These are phyloP conservation scores for Allium fistulosum DNA, from an alignment of 106 monocot genomes.

Conservation along the genomic window DNA sequence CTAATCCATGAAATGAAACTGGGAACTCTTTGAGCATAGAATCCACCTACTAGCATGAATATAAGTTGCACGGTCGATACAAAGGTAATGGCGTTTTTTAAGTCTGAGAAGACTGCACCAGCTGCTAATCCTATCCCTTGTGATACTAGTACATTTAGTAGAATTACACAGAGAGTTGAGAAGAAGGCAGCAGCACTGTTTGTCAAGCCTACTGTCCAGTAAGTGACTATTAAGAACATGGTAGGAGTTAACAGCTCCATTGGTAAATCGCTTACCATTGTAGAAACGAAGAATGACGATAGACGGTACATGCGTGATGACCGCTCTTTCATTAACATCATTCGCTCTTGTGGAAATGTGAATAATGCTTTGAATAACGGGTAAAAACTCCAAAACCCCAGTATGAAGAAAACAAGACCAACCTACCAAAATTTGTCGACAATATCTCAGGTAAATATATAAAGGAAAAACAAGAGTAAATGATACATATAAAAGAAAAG, in stretches of 20 bases:
- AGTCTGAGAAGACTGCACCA: slow-evolving; percentile 22
- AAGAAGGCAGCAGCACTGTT: slow-evolving; percentile 9
- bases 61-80: slow-evolving; percentile 31
- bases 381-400: slow-evolving; percentile 41
- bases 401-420: slow-evolving; percentile 46
- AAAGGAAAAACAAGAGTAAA: background rate
- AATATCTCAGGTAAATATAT: background rate
- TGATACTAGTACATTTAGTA: slow-evolving; percentile 17
- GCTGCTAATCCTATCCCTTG: slow-evolving; percentile 28
- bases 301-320: slow-evolving; percentile 45
- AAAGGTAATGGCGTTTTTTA: slow-evolving; percentile 27
- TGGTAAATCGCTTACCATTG: slow-evolving; percentile 36
- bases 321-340: slow-evolving; percentile 38
- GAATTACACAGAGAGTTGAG: slow-evolving; percentile 8
- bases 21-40: slow-evolving; percentile 44
- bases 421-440: slow-evolving; percentile 7
- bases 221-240: slow-evolving; percentile 14
- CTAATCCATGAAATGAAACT: slow-evolving; percentile 48
- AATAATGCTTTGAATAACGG: slow-evolving; percentile 52
- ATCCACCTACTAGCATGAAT: slow-evolving; percentile 61
- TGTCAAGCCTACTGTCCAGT: slow-evolving; percentile 27
- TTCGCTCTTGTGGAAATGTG: slow-evolving; percentile 53
- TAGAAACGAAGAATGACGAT: slow-evolving; percentile 49
- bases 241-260: slow-evolving; percentile 47
- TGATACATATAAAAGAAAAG: background rate